A percentile compares a stretch with the other conserved stretches of the same genome.
Conservation (phyloP, 495 filamentous ascomycete genomes). For the Hypoxylon subgilvum region DNA sequence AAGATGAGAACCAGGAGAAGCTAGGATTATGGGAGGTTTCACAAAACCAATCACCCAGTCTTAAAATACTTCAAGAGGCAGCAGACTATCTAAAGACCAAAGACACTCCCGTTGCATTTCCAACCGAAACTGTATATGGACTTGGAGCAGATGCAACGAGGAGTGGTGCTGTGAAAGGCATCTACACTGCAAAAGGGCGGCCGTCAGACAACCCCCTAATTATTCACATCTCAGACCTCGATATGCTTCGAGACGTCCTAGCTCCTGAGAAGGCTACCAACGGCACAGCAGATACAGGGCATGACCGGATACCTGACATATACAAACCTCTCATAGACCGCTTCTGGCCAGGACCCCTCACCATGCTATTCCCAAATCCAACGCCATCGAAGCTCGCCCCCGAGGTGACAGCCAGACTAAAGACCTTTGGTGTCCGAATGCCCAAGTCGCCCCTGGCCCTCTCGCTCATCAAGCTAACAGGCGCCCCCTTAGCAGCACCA, state of each 20-base stretch:
- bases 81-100: slow-evolving; percentile 65
- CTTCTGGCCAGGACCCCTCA: slow-evolving; percentile 96
- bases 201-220: slow-evolving; percentile 96
- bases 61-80: slow-evolving; percentile 55
- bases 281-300: slow-evolving; percentile 32
- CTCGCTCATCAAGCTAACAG: slow-evolving; percentile 76
- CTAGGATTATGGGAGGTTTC: slow-evolving; percentile 37
- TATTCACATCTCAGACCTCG: slow-evolving; percentile 82
- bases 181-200: slow-evolving; percentile 87
- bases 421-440: slow-evolving; percentile 90
- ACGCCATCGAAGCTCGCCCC: slow-evolving; percentile 71
- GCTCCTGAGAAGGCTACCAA: slow-evolving; percentile 31
- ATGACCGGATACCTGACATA: slow-evolving; percentile 72
- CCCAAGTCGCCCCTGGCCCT: slow-evolving; percentile 83
- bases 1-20: slow-evolving; percentile 29
- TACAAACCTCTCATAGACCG: slow-evolving; percentile 78
- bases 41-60: slow-evolving; percentile 19
- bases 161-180: slow-evolving; percentile 81
- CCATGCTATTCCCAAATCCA: slow-evolving; percentile 85
- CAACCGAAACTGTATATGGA: slow-evolving; percentile 97
- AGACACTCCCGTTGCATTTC: slow-evolving; percentile 86
- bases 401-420: slow-evolving; percentile 82
- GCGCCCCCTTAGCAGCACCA: slow-evolving; percentile 85
- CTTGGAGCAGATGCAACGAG: slow-evolving; percentile 93
- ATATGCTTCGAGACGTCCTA: slow-evolving; percentile 75